Percentiles rank a stretch among this genome's conserved stretches.
These are phyloP conservation scores for Venustampulla echinocandica DNA, from an alignment of 495 filamentous ascomycete species.

Conservation along the genomic window DNA sequence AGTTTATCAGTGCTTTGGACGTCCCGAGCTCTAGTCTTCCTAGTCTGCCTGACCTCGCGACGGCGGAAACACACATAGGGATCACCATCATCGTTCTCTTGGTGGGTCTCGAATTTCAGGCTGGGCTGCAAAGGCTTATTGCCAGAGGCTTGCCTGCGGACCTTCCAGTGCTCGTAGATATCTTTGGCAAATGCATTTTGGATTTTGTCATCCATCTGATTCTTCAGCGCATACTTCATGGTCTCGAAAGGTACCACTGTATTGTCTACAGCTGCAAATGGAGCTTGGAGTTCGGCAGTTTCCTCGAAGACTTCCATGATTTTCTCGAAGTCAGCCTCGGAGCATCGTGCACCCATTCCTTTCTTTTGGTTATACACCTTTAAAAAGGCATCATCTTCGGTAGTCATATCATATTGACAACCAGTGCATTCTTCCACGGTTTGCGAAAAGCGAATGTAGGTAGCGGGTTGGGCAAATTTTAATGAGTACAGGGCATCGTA, in stretches of 20 bases:
- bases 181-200: slow-evolving; percentile 66
- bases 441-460: slow-evolving; percentile 95
- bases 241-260: slow-evolving; percentile 73
- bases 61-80: slow-evolving; percentile 98
- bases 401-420: slow-evolving; percentile 84
- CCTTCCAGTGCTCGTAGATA: slow-evolving; percentile 89
- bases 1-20: slow-evolving; percentile 91
- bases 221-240: slow-evolving; percentile 69
- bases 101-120: slow-evolving; percentile 87
- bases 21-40: slow-evolving; percentile 90
- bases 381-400: slow-evolving; percentile 79
- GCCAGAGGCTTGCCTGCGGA: slow-evolving; percentile 49
- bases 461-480: slow-evolving; percentile 70
- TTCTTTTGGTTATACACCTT: slow-evolving; percentile 74
- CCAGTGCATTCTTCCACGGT: slow-evolving; percentile 89
- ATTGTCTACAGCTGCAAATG: slow-evolving; percentile 80
- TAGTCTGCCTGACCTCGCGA: slow-evolving; percentile 85
- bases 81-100: slow-evolving; percentile 90
- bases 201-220: slow-evolving; percentile 54
- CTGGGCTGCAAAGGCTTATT: slow-evolving; percentile 63
- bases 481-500: slow-evolving; percentile 85
- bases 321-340: slow-evolving; percentile 84
- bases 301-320: slow-evolving; percentile 94
- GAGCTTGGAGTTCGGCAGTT: slow-evolving; percentile 69
- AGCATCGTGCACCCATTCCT: slow-evolving; percentile 53